These are phyloP conservation scores for Fusarium sp. DNA, from an alignment of 2,329 filamentous ascomycete genomes.

Conservation along the genomic window DNA sequence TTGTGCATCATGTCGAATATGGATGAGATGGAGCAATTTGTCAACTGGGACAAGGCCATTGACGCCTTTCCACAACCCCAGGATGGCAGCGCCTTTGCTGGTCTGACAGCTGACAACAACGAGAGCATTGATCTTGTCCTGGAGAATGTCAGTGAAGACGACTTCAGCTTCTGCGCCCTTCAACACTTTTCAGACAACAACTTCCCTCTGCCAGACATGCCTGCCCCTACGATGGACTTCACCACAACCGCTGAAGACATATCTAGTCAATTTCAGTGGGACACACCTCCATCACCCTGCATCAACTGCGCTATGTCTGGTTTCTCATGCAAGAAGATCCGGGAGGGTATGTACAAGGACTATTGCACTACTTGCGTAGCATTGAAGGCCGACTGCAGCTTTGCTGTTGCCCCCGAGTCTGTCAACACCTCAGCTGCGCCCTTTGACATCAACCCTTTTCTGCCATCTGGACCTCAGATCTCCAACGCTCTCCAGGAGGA, in stretches of 20 bases:
- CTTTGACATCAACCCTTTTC: constrained; percentile 59
- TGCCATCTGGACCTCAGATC: constrained; percentile 55
- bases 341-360: constrained; percentile 67
- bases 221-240: constrained; percentile 45
- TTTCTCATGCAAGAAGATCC: constrained; percentile 68
- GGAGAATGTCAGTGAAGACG: constrained; percentile 65
- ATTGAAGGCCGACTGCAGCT: constrained; percentile 66
- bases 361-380: constrained; percentile 72
- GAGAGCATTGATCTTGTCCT: constrained; percentile 63
- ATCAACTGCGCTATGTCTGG: constrained; percentile 60
- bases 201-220: constrained; percentile 43
- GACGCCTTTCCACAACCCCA: constrained; percentile 48
- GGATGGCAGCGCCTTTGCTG: constrained; percentile 46
- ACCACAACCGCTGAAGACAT: constrained; percentile 26
- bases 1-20: constrained; percentile 48
- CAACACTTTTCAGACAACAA: constrained; percentile 62
- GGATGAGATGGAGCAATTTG: constrained; percentile 69
- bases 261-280: constrained; percentile 45
- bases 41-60: constrained; percentile 67
- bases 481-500: constrained; percentile 47
- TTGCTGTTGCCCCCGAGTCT: constrained; percentile 52
- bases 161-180: constrained; percentile 67
- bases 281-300: constrained; percentile 60
- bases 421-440: constrained; percentile 46
- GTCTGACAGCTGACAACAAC: constrained; percentile 46